A percentile compares a stretch with the other conserved stretches of the same genome.
phyloP scores from a whole-genome alignment of 192 early-diverging fungal genomes.

The Rhizophagus clarus region DNA sequence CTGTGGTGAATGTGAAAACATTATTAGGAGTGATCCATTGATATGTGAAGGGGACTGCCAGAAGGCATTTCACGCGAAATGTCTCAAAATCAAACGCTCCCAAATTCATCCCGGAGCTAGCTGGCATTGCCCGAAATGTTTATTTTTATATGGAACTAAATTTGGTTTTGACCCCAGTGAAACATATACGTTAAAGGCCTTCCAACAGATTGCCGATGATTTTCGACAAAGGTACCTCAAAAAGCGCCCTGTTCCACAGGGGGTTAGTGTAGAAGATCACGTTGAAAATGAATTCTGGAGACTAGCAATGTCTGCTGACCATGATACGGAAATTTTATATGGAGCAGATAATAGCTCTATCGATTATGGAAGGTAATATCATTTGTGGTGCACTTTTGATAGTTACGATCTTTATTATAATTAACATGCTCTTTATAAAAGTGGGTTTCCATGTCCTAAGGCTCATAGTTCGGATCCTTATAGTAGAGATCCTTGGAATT shows the following conservation, averaged over 20 bases:
- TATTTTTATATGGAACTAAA: slow-evolving; percentile 75
- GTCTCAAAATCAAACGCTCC: slow-evolving; percentile 28
- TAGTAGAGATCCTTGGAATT: slow-evolving; percentile 78
- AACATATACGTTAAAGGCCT: slow-evolving; percentile 74
- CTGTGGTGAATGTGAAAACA: slow-evolving; percentile 54
- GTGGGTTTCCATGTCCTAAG: slow-evolving; percentile 82
- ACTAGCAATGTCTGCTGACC: slow-evolving; percentile 81
- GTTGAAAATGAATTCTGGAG: slow-evolving; percentile 94
- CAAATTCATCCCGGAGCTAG: slow-evolving; percentile 58
- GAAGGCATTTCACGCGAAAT: neutral
- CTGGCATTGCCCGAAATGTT: slow-evolving; percentile 89
- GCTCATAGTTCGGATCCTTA: slow-evolving; percentile 68
- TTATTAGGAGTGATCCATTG: neutral
- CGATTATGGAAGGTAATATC: slow-evolving; percentile 77
- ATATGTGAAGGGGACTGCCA: slow-evolving; percentile 19
- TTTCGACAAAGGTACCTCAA: slow-evolving; percentile 71
- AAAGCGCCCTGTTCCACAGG: slow-evolving; percentile 28
- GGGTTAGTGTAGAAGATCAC: slow-evolving; percentile 69
- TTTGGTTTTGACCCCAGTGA: slow-evolving; percentile 94
- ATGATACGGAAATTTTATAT: slow-evolving; percentile 92
- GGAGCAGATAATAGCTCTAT: slow-evolving; percentile 94
- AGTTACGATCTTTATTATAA: slow-evolving; percentile 7
- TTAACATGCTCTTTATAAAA: slow-evolving; percentile 34
- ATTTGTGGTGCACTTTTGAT: neutral
- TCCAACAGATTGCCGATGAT: slow-evolving; percentile 74